phyloP scores from a whole-genome alignment of 306 rosid genomes.

The Vicia villosa region DNA sequence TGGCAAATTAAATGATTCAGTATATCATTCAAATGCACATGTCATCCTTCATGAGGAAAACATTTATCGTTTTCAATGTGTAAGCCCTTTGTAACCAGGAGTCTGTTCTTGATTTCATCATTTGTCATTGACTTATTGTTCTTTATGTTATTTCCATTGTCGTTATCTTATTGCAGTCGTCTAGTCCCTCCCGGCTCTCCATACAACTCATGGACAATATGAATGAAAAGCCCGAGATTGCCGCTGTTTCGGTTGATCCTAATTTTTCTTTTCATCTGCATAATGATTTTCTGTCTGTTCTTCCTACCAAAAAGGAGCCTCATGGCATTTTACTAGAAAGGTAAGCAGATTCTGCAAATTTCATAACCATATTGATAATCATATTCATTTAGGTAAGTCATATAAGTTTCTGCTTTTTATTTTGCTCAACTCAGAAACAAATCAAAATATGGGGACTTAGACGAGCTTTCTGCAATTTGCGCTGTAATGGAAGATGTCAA shows the following conservation, averaged over 20 bases:
- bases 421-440: constrained; percentile 64
- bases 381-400: constrained; percentile 28
- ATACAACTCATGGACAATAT: constrained; percentile 91
- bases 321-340: constrained; percentile 69
- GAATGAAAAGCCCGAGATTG: constrained; percentile 85
- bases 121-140: constrained; percentile 5
- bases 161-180: constrained; percentile 56
- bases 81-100: constrained; percentile 44
- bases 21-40: constrained; percentile 86
- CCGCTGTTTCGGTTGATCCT: constrained; percentile 91
- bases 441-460: constrained; percentile 50
- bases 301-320: constrained; percentile 68
- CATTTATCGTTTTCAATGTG: constrained; percentile 83
- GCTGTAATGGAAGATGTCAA: constrained; percentile 75
- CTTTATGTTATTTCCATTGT: constrained; percentile 11
- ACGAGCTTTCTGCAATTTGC: constrained; percentile 67
- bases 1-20: constrained; percentile 69
- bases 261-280: constrained; percentile 84
- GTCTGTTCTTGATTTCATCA: background rate
- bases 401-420: constrained; percentile 30
- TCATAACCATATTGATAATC: background rate
- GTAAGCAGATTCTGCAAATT: constrained; percentile 43
- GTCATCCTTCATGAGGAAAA: constrained; percentile 92
- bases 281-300: constrained; percentile 67
- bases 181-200: constrained; percentile 56